Evolutionary conservation across 208 protist species (phyloP).

Genomic region (Naegleria lovaniensis): DNA sequence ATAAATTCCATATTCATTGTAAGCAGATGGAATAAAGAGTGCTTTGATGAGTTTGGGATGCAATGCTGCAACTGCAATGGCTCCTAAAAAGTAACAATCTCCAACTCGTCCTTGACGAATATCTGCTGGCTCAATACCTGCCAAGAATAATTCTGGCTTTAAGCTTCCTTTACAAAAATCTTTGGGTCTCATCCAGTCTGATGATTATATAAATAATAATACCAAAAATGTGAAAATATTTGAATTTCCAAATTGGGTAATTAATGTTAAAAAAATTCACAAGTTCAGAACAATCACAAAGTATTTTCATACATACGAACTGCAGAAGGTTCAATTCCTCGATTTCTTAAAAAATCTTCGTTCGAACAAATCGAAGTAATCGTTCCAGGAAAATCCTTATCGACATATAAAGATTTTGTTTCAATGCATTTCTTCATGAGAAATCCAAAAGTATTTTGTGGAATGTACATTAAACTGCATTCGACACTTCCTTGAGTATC

Average conservation of each 20-base stretch:
- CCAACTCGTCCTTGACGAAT: background rate
- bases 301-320: background rate
- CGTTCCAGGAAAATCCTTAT: background rate
- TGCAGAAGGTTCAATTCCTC: background rate
- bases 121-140: background rate
- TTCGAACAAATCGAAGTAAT: background rate
- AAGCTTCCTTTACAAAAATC: background rate
- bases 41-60: background rate
- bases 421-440: slow-evolving; percentile 9
- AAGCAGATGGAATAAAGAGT: background rate
- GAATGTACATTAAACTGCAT: background rate
- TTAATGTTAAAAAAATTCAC: too few relatives aligned
- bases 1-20: slow-evolving; percentile 10
- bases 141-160: background rate
- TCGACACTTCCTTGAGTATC: background rate
- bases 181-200: background rate
- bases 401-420: background rate
- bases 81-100: background rate
- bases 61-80: background rate
- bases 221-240: background rate
- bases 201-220: background rate
- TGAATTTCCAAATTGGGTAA: too few relatives aligned
- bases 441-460: background rate
- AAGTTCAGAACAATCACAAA: too few relatives aligned
- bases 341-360: background rate